These are phyloP conservation scores for Hordeum marinum DNA, from an alignment of 176 grass and related monocot species.

Conservation along the genomic window DNA sequence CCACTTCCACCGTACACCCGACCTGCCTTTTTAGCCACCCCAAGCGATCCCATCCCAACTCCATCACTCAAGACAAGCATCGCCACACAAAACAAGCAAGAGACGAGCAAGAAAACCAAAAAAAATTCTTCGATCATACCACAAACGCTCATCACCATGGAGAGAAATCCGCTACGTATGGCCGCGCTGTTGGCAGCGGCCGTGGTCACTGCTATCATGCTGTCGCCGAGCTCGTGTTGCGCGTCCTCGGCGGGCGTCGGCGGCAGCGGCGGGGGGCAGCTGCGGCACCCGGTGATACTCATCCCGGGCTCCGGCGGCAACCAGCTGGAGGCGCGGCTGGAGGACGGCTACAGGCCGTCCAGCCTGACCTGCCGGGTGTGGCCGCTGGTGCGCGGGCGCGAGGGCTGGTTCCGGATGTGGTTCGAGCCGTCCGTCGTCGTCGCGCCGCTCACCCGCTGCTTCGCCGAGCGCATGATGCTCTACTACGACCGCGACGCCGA, in stretches of 20 bases:
- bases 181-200: not conserved
- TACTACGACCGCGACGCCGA: conserved; percentile 46
- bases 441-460: conserved; percentile 58
- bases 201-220: not conserved
- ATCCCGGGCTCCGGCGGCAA: conserved; percentile 80
- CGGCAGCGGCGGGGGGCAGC: not conserved
- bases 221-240: conserved; percentile 28
- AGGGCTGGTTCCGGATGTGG: conserved; percentile 86
- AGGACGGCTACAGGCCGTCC: conserved; percentile 57
- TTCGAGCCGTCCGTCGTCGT: conserved; percentile 77
- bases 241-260: not conserved
- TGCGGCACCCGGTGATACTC: conserved; percentile 68
- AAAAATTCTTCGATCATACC: not conserved
- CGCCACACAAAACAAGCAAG: conserved; percentile 37
- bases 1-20: not conserved
- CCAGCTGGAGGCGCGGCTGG: conserved; percentile 85
- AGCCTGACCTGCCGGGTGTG: conserved; percentile 56
- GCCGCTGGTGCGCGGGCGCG: conserved; percentile 22
- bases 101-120: conserved; percentile 5
- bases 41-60: conserved; percentile 25
- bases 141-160: not conserved
- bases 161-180: not conserved
- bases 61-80: not conserved
- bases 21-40: conserved; percentile 1
- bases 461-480: conserved; percentile 69